Conservation (phyloP, 1,284 basidiomycete species). For the Apiotrichum montevideense region DNA sequence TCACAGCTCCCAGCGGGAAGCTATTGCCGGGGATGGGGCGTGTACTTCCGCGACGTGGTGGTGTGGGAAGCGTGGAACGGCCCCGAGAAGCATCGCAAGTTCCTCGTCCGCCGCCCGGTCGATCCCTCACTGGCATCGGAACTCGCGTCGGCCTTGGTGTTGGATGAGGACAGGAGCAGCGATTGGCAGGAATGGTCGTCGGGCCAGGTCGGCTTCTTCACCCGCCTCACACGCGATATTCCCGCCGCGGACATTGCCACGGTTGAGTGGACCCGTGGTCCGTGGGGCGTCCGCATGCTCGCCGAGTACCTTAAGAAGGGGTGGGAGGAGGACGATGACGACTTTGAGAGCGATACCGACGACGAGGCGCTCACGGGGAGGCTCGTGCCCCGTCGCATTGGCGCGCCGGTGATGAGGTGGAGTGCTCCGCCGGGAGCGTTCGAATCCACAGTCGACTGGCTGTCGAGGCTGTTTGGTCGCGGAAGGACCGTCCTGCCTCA, state of each 20-base stretch:
- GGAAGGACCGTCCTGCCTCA: no score
- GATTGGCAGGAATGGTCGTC: not conserved
- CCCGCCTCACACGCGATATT: not conserved
- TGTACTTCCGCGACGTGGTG: not conserved
- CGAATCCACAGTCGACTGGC: no score
- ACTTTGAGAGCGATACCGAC: not conserved
- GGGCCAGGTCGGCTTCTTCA: not conserved
- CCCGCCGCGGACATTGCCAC: not conserved
- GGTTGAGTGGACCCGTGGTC: not conserved
- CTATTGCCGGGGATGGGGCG: slow-evolving; percentile 1
- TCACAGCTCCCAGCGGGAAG: not conserved
- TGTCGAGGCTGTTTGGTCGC: no score
- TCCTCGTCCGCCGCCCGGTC: not conserved
- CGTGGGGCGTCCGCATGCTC: not conserved
- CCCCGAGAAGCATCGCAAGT: not conserved
- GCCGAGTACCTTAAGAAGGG: not conserved
- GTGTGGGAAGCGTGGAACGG: slow-evolving; percentile 4
- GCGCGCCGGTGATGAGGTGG: no score
- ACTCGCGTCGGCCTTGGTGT: not conserved
- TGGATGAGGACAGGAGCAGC: not conserved
- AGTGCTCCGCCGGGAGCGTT: no score
- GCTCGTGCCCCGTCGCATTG: no score
- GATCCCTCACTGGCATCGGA: no score
- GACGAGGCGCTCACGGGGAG: not conserved
- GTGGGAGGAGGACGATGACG: not conserved